Percentiles rank a stretch among this genome's conserved stretches.
These are phyloP conservation scores for Pyrus pyrifolia DNA, from an alignment of 306 rosid species.

Conservation along the genomic window DNA sequence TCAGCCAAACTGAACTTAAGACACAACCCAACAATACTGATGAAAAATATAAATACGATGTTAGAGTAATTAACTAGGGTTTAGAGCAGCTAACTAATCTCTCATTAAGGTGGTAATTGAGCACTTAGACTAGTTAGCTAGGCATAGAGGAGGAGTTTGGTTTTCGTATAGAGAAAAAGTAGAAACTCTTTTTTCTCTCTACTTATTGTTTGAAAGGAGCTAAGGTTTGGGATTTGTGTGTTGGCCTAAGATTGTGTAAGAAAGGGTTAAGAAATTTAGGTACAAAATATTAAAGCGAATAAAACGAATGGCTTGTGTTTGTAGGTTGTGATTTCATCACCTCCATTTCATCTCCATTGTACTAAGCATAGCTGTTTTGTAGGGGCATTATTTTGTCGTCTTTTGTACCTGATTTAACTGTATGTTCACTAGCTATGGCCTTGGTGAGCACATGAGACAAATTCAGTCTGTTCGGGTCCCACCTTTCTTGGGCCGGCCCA, in stretches of 20 bases:
- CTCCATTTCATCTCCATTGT: conserved; percentile 24
- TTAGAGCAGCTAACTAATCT: not conserved
- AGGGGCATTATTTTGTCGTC: conserved; percentile 39
- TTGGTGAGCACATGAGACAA: not conserved
- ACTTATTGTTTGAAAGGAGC: conserved; percentile 29
- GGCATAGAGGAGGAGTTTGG: not conserved
- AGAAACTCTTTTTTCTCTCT: conserved; percentile 28
- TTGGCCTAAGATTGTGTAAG: conserved; percentile 4
- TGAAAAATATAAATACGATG: not conserved
- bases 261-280: conserved; percentile 1
- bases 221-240: conserved; percentile 4
- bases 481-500: conserved; percentile 67
- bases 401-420: conserved; percentile 25
- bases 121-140: not conserved
- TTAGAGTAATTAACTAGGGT: not conserved
- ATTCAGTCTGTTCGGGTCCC: conserved; percentile 25
- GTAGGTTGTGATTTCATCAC: conserved; percentile 30
- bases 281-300: conserved; percentile 27
- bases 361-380: conserved; percentile 41
- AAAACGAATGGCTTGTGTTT: conserved; percentile 25
- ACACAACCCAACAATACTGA: no score
- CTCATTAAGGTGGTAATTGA: conserved; percentile 9
- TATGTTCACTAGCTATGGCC: not conserved
- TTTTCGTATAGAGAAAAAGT: conserved; percentile 36
- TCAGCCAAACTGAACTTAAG: no score